Percentiles rank a stretch among this genome's conserved stretches.
Conservation (phyloP, 148 eudicot species). For the Vaccinium myrtillus region DNA sequence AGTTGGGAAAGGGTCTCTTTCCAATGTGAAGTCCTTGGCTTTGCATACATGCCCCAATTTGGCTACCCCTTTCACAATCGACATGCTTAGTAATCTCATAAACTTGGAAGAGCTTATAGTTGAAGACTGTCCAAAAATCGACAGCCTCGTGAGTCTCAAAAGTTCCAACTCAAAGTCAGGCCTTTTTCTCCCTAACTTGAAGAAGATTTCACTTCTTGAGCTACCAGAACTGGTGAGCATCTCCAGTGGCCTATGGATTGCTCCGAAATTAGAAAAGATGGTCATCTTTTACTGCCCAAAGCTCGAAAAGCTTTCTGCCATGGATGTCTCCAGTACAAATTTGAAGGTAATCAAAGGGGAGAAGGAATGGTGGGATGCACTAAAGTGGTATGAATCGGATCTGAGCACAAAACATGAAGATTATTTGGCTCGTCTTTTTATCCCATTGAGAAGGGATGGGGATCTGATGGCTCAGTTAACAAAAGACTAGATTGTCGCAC, state of each 20-base stretch:
- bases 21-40: conserved; percentile 9
- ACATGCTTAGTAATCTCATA: not conserved
- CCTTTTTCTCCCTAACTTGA: conserved; percentile 5
- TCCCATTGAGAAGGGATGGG: not conserved
- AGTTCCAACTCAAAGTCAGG: not conserved
- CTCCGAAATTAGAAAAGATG: conserved; percentile 11
- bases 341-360: conserved; percentile 21
- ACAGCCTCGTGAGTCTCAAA: conserved; percentile 4
- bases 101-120: conserved; percentile 20
- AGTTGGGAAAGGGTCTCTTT: not conserved
- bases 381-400: conserved; percentile 13
- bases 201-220: conserved; percentile 20
- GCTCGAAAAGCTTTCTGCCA: conserved; percentile 15
- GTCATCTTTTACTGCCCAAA: conserved; percentile 20
- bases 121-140: conserved; percentile 22
- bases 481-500: not conserved
- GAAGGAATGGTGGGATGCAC: conserved; percentile 24
- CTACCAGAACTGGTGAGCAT: conserved; percentile 22
- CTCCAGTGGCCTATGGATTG: conserved; percentile 6
- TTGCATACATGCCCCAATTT: conserved; percentile 20
- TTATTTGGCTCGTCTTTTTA: not conserved
- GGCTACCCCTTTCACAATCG: conserved; percentile 12
- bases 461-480: conserved; percentile 16
- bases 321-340: conserved; percentile 2
- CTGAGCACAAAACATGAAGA: not conserved